phyloP scores from a whole-genome alignment of 495 filamentous ascomycete species.

The Hyaloscypha finlandica region DNA sequence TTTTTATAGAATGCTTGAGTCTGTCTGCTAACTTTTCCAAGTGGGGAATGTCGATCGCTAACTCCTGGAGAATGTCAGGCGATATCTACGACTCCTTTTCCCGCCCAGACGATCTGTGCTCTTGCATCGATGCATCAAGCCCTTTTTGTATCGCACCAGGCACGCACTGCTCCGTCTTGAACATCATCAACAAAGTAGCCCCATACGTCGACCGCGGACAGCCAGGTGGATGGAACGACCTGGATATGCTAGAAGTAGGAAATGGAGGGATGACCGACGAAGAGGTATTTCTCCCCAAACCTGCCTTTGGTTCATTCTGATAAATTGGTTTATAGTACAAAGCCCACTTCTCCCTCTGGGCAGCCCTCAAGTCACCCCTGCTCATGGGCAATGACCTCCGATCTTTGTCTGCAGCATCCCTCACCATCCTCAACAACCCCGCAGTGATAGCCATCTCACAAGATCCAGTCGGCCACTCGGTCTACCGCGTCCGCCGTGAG shows the following conservation, averaged over 20 bases:
- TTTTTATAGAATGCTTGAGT: not conserved
- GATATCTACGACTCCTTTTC: conserved; percentile 45
- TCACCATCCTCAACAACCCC: conserved; percentile 40
- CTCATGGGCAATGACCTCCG: conserved; percentile 49
- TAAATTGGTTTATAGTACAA: conserved; percentile 36
- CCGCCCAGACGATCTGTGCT: conserved; percentile 35
- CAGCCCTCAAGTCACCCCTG: conserved; percentile 50
- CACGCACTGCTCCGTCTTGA: conserved; percentile 52
- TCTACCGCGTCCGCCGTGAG: conserved; percentile 19
- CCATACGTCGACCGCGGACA: conserved; percentile 38
- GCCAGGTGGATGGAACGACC: conserved; percentile 46
- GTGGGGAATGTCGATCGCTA: conserved; percentile 53
- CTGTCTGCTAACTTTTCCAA: not conserved
- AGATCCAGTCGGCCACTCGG: conserved; percentile 36
- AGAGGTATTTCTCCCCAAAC: conserved; percentile 7
- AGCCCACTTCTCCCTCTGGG: conserved; percentile 54
- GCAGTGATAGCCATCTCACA: conserved; percentile 49
- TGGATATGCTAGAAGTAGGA: conserved; percentile 52
- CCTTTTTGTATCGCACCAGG: conserved; percentile 49
- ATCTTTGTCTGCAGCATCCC: conserved; percentile 21
- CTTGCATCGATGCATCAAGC: conserved; percentile 34
- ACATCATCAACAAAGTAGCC: conserved; percentile 51
- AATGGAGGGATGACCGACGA: conserved; percentile 37
- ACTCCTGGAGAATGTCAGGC: conserved; percentile 56
- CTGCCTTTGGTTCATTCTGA: not conserved